Conservation (phyloP, 768 basidiomycete species). For the Collybia mongolica region DNA sequence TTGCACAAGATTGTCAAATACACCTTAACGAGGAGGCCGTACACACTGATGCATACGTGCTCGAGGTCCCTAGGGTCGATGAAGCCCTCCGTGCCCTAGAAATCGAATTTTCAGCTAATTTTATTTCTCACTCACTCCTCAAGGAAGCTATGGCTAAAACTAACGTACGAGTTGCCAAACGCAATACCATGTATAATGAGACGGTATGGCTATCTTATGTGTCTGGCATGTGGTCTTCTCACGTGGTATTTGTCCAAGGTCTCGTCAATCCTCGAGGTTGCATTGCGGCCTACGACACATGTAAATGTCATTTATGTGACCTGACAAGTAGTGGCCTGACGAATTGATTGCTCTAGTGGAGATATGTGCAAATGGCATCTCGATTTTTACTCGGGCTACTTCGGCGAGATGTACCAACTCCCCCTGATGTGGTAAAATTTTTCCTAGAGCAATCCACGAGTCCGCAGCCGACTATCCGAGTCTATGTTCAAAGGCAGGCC, state of each 20-base stretch:
- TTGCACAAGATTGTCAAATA: conserved; percentile 61
- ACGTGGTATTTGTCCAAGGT: conserved; percentile 42
- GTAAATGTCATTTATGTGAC: conserved; percentile 39
- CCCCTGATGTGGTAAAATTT: conserved; percentile 56
- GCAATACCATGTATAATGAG: conserved; percentile 43
- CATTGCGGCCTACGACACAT: conserved; percentile 63
- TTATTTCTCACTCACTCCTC: conserved; percentile 43
- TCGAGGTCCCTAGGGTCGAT: conserved; percentile 46
- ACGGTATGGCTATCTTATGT: conserved; percentile 38
- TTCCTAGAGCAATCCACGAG: conserved; percentile 67
- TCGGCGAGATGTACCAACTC: conserved; percentile 56
- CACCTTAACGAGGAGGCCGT: conserved; percentile 65
- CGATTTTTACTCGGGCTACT: conserved; percentile 61
- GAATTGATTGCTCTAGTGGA: conserved; percentile 54
- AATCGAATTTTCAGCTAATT: conserved; percentile 44
- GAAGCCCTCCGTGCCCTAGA: conserved; percentile 47
- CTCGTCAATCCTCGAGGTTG: conserved; percentile 57
- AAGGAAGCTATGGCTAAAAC: conserved; percentile 41
- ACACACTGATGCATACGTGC: conserved; percentile 59
- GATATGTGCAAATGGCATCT: conserved; percentile 73
- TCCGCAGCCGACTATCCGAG: conserved; percentile 67
- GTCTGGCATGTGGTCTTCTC: conserved; percentile 3
- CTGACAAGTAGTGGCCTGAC: conserved; percentile 7
- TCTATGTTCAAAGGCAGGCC: conserved; percentile 59
- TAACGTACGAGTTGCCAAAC: conserved; percentile 37